phyloP scores from a whole-genome alignment of 495 filamentous ascomycete species.

The Tuber indicum region DNA sequence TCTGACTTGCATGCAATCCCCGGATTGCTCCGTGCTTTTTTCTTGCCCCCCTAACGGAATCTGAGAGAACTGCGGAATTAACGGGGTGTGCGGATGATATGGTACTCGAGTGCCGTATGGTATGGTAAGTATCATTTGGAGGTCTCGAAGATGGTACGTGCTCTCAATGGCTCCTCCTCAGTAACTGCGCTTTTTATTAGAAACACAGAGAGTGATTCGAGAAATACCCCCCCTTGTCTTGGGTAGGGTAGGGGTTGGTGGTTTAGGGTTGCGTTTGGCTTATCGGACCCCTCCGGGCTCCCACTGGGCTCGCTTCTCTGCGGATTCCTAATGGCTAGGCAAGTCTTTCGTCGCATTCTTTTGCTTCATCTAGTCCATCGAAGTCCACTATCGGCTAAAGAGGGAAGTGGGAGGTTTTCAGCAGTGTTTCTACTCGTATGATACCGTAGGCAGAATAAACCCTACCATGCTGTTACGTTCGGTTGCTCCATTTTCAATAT shows the following conservation, averaged over 20 bases:
- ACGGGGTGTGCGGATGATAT: not conserved
- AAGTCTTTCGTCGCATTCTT: slow-evolving; percentile 22
- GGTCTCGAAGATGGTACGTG: not conserved
- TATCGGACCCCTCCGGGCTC: not conserved
- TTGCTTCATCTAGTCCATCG: slow-evolving; percentile 8
- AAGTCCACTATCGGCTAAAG: slow-evolving; percentile 27
- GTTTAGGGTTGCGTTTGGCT: not conserved
- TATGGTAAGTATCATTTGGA: not conserved
- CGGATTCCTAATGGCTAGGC: slow-evolving; percentile 22
- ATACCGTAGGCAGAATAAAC: not conserved
- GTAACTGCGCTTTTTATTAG: not conserved
- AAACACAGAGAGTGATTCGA: not conserved
- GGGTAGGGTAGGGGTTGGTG: not conserved
- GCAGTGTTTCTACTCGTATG: not conserved
- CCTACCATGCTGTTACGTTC: not conserved
- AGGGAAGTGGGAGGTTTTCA: not conserved
- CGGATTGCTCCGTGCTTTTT: not conserved
- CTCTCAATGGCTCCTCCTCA: not conserved
- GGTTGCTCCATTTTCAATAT: slow-evolving; percentile 12
- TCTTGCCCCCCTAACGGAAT: not conserved
- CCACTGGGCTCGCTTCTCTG: slow-evolving; percentile 25
- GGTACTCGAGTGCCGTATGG: not conserved
- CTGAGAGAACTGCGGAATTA: not conserved
- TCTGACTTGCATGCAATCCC: not conserved
- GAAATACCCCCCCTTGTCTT: not conserved